Conservation (phyloP, 345 rosid species). For the Eucalyptus polyanthemos region DNA sequence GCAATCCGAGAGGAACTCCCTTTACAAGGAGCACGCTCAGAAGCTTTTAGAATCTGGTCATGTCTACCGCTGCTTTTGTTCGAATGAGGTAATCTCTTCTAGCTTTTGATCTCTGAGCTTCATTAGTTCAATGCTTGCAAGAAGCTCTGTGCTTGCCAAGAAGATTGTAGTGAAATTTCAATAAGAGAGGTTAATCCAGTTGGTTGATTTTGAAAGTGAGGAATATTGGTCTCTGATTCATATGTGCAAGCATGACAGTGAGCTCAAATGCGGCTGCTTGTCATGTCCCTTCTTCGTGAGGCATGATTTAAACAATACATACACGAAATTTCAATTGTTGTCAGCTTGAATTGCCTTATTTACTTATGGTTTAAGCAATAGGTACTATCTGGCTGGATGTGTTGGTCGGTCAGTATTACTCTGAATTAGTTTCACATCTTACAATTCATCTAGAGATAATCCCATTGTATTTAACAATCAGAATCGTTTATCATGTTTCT, state of each 20-base stretch:
- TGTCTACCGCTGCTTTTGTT: slow-evolving; percentile 86
- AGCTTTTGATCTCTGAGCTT: not conserved
- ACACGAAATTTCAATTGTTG: not conserved
- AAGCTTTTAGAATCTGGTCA: slow-evolving; percentile 81
- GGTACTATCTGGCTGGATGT: not conserved
- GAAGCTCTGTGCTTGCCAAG: not conserved
- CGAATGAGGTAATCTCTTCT: slow-evolving; percentile 44
- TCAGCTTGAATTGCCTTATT: not conserved
- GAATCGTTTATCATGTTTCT: not conserved
- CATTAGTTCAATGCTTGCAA: not conserved
- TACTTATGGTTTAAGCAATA: not conserved
- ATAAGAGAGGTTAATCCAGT: not conserved
- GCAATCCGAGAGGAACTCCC: slow-evolving; percentile 82
- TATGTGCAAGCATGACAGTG: not conserved
- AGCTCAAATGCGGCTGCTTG: not conserved
- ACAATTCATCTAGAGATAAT: not conserved
- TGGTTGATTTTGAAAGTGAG: not conserved
- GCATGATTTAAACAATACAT: not conserved
- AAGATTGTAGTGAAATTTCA: not conserved
- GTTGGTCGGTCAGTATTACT: not conserved
- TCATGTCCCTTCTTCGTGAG: not conserved
- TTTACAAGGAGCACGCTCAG: slow-evolving; percentile 64
- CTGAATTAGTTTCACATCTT: not conserved
- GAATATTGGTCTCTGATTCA: not conserved
- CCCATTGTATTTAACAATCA: not conserved